Conservation (phyloP, 208 protist species). For the Trypanosoma vivax region DNA sequence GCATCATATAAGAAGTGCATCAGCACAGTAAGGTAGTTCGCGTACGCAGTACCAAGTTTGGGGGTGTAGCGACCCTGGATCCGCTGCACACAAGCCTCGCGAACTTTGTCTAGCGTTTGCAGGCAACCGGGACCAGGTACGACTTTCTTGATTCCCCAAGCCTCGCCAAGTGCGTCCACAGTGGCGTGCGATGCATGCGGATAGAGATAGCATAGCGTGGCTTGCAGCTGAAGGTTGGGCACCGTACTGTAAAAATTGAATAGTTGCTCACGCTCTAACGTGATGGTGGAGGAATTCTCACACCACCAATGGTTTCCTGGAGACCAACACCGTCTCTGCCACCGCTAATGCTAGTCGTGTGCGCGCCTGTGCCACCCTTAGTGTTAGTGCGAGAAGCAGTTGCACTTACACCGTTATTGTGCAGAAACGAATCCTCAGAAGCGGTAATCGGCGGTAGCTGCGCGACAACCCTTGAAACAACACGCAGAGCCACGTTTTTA, state of each 20-base stretch:
- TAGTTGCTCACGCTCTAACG: constrained; percentile 31
- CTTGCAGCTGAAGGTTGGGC: constrained; percentile 77
- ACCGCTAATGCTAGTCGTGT: neutral
- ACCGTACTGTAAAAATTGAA: constrained; percentile 57
- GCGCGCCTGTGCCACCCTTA: neutral
- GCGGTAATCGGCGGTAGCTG: constrained; percentile 36
- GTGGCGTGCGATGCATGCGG: constrained; percentile 21
- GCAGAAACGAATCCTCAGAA: neutral
- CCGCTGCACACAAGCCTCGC: constrained; percentile 38
- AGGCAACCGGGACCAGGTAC: constrained; percentile 30
- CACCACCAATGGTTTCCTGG: too few species aligned
- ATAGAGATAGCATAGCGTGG: constrained; percentile 65
- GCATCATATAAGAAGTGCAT: constrained; percentile 79
- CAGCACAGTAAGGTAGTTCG: constrained; percentile 50
- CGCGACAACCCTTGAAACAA: constrained; percentile 28
- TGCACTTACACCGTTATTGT: constrained; percentile 4
- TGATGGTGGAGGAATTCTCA: constrained; percentile 17
- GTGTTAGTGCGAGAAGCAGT: constrained; percentile 10
- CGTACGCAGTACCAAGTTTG: constrained; percentile 32
- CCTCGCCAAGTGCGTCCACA: constrained; percentile 50
- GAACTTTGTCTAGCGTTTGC: constrained; percentile 13
- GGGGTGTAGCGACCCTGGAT: constrained; percentile 54
- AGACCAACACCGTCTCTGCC: constrained; percentile 1
- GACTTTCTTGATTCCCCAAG: constrained; percentile 60
- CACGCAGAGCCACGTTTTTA: constrained; percentile 53